Evolutionary conservation across 495 filamentous ascomycete genomes (phyloP).

Genomic region (Venustampulla echinocandica): DNA sequence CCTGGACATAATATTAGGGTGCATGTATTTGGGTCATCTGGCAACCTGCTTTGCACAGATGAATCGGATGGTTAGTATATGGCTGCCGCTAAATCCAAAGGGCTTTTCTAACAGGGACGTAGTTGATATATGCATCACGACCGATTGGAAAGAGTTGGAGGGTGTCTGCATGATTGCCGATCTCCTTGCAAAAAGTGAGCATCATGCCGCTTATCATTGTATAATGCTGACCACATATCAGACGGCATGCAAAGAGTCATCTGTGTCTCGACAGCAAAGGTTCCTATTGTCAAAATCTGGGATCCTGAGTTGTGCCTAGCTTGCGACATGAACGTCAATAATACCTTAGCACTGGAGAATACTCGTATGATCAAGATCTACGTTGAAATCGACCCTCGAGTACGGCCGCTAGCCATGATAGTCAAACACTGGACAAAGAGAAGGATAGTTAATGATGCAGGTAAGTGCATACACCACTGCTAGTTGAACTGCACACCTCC

Average conservation of each 20-base stretch:
- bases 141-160: constrained; percentile 75
- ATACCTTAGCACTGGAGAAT: constrained; percentile 86
- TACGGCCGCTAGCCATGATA: constrained; percentile 88
- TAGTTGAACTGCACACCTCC: background rate
- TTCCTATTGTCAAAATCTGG: constrained; percentile 98
- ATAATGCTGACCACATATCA: constrained; percentile 27
- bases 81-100: background rate
- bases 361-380: constrained; percentile 98
- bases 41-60: constrained; percentile 88
- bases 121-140: constrained; percentile 98
- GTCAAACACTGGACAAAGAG: constrained; percentile 94
- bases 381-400: constrained; percentile 84
- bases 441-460: constrained; percentile 89
- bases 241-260: constrained; percentile 95
- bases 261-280: constrained; percentile 87
- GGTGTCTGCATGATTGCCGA: constrained; percentile 81
- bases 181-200: constrained; percentile 73
- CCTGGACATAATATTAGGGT: constrained; percentile 84
- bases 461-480: constrained; percentile 42
- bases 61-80: constrained; percentile 80
- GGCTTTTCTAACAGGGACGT: constrained; percentile 25
- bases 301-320: constrained; percentile 83
- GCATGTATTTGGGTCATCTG: constrained; percentile 92
- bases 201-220: background rate
- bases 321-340: constrained; percentile 99